Conservation (phyloP, 1,284 basidiomycete genomes). For the Rhodotorula sp. region DNA sequence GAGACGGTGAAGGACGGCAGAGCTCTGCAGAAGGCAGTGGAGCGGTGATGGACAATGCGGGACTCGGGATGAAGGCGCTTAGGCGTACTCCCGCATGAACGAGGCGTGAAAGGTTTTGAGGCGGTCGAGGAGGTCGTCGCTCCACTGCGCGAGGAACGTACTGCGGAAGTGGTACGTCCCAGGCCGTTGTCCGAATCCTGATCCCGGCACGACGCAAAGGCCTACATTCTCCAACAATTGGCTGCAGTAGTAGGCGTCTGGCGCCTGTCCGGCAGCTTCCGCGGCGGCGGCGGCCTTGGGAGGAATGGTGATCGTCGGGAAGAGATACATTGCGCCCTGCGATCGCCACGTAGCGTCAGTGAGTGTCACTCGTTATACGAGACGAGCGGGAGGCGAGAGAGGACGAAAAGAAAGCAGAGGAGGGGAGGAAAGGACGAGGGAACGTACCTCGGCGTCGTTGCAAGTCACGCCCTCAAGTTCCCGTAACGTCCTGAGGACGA, state of each 20-base stretch:
- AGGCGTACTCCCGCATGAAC: slow-evolving; percentile 67
- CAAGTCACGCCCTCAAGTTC: slow-evolving; percentile 75
- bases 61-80: too few species aligned
- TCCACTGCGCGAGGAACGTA: slow-evolving; percentile 50
- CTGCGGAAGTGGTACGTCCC: slow-evolving; percentile 79
- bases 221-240: slow-evolving; percentile 82
- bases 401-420: too few species aligned
- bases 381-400: not conserved
- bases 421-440: not conserved
- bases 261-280: slow-evolving; percentile 65
- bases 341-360: not conserved
- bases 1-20: too few species aligned
- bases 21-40: too few species aligned
- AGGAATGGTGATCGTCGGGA: slow-evolving; percentile 71
- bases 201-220: slow-evolving; percentile 79
- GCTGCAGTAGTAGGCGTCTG: slow-evolving; percentile 82
- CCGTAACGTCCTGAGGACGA: slow-evolving; percentile 75
- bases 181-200: slow-evolving; percentile 85
- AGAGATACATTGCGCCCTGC: slow-evolving; percentile 85
- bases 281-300: slow-evolving; percentile 71
- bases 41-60: too few species aligned
- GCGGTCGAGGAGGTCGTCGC: slow-evolving; percentile 82
- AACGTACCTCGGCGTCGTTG: slow-evolving; percentile 62
- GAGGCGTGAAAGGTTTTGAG: slow-evolving; percentile 77
- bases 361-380: not conserved